Percentiles rank a stretch among this genome's conserved stretches.
Conservation (phyloP, 345 rosid genomes). For the Jatropha curcas region DNA sequence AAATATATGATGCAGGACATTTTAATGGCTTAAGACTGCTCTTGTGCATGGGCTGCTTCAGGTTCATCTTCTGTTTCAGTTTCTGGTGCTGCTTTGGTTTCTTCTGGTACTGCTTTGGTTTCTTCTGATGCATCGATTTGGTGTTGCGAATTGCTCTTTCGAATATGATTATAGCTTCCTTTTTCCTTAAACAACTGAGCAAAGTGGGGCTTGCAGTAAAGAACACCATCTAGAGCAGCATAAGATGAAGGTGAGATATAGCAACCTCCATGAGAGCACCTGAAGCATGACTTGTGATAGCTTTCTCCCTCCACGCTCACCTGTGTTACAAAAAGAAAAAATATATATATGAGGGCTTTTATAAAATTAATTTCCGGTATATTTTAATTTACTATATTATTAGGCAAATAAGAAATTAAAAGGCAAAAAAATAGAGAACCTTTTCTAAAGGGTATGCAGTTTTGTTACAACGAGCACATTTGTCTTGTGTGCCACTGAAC, state of each 20-base stretch:
- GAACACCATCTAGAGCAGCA: slow-evolving; percentile 50
- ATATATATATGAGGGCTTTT: too few species aligned
- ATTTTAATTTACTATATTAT: too few species aligned
- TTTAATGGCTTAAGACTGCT: slow-evolving; percentile 5
- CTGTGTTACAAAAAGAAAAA: slow-evolving; percentile 32
- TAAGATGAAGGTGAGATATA: slow-evolving; percentile 43
- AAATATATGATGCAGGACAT: not conserved
- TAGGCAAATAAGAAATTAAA: not conserved
- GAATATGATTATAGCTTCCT: slow-evolving; percentile 47
- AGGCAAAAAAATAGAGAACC: slow-evolving; percentile 18
- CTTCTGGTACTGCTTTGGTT: slow-evolving; percentile 16
- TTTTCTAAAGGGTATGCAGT: slow-evolving; percentile 56
- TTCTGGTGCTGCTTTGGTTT: slow-evolving; percentile 2
- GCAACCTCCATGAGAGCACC: slow-evolving; percentile 59
- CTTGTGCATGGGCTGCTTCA: slow-evolving; percentile 13
- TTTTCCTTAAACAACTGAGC: slow-evolving; percentile 56
- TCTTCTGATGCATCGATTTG: slow-evolving; percentile 3
- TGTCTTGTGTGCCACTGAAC: slow-evolving; percentile 56
- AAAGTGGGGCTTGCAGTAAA: slow-evolving; percentile 58
- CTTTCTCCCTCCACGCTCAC: slow-evolving; percentile 49
- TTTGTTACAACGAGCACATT: slow-evolving; percentile 43
- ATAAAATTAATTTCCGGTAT: too few species aligned
- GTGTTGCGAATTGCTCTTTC: slow-evolving; percentile 33
- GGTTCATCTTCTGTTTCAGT: slow-evolving; percentile 7
- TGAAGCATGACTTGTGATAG: slow-evolving; percentile 57